Conservation (phyloP, 208 protist species). For the Trypanosoma platydactyli region DNA sequence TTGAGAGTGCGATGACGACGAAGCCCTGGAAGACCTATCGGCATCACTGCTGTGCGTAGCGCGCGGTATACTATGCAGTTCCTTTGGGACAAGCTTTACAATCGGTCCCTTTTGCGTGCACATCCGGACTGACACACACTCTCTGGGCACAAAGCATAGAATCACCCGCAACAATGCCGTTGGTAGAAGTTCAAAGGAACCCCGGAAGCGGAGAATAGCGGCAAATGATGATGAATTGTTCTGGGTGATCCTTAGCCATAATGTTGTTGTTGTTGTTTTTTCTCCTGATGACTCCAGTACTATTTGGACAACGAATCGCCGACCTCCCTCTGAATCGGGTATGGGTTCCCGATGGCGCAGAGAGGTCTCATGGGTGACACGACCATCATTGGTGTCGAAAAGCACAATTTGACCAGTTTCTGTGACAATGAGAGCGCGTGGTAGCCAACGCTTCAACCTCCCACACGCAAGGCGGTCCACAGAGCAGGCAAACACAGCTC, state of each 20-base stretch:
- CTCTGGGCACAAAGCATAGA: conserved; percentile 13
- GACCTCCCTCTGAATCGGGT: background rate
- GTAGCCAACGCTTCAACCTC: conserved; percentile 9
- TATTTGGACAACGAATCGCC: conserved; percentile 16
- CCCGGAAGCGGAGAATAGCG: conserved; percentile 21
- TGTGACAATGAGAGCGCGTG: conserved; percentile 23
- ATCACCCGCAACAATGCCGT: conserved; percentile 11
- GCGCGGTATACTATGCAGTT: conserved; percentile 3
- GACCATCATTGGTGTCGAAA: conserved; percentile 17
- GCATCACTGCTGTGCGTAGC: background rate
- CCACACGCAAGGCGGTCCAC: conserved; percentile 5
- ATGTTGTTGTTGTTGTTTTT: conserved; percentile 2
- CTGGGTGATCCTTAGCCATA: conserved; percentile 11
- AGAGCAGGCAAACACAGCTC: conserved; percentile 16
- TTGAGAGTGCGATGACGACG: background rate
- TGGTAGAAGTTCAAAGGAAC: background rate
- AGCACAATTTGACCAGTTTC: conserved; percentile 19
- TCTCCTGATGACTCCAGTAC: background rate
- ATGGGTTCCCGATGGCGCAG: background rate
- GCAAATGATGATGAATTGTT: conserved; percentile 8
- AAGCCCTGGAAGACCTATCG: background rate
- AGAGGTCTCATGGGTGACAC: conserved; percentile 24
- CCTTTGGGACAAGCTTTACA: conserved; percentile 5
- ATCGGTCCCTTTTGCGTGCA: background rate
- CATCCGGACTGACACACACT: conserved; percentile 8